These are phyloP conservation scores for Solanum dulcamara DNA, from an alignment of 257 asterid species.

Conservation along the genomic window DNA sequence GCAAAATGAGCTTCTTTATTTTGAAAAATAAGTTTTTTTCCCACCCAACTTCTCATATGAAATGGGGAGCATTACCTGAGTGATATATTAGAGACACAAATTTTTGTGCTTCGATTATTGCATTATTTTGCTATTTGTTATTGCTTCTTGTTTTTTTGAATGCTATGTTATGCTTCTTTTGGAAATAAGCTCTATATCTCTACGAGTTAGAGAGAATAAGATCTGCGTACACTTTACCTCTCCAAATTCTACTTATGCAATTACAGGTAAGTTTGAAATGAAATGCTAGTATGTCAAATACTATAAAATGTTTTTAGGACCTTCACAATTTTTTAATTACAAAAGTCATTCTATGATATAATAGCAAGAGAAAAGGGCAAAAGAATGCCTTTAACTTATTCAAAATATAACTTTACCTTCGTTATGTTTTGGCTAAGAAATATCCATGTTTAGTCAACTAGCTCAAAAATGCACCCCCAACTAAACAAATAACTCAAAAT, in stretches of 20 bases:
- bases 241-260: no score
- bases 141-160: not conserved
- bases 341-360: not conserved
- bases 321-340: not conserved
- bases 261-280: no score
- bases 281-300: not conserved
- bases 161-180: not conserved
- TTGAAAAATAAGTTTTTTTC: not conserved
- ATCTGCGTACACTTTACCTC: accelerated
- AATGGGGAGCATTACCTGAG: not conserved
- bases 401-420: not conserved
- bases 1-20: not conserved
- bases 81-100: not conserved
- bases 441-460: not conserved
- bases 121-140: not conserved
- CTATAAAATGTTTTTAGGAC: not conserved
- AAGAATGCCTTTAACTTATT: no score
- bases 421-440: no score
- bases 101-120: not conserved
- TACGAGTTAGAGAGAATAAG: not conserved
- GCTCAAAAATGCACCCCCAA: not conserved
- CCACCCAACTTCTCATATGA: not conserved
- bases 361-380: not conserved
- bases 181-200: not conserved
- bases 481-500: no score